Evolutionary conservation across 2,329 filamentous ascomycete genomes (phyloP).

Genomic region (Diaporthe velutina): DNA sequence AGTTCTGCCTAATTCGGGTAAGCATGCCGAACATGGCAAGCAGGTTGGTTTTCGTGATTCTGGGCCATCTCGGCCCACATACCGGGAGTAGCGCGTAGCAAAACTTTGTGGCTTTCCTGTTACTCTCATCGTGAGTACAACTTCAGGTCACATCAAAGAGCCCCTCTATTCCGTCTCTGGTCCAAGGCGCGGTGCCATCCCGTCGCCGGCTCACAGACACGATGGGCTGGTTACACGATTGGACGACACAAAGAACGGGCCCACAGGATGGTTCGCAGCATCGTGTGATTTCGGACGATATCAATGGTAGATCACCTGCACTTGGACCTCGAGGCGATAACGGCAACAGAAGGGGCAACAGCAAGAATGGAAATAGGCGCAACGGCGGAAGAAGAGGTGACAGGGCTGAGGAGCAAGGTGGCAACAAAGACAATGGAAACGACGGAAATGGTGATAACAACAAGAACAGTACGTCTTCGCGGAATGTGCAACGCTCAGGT

Average conservation of each 20-base stretch:
- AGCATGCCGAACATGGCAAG: constrained; percentile 3
- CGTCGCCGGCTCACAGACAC: neutral
- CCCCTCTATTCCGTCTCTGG: neutral
- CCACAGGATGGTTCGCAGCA: neutral
- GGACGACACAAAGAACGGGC: neutral
- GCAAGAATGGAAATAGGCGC: neutral
- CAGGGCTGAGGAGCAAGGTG: neutral
- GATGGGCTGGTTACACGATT: constrained; percentile 5
- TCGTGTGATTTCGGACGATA: neutral
- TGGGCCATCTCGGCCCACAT: neutral
- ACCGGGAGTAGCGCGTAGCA: neutral
- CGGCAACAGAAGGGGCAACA: neutral
- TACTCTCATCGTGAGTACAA: neutral
- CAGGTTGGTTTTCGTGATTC: neutral
- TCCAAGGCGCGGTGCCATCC: neutral
- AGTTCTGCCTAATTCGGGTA: constrained; percentile 1
- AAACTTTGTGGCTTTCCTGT: neutral
- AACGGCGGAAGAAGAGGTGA: neutral
- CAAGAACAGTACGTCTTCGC: neutral
- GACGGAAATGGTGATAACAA: neutral
- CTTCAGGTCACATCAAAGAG: neutral
- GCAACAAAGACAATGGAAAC: neutral
- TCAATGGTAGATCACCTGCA: neutral
- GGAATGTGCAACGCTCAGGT: too few relatives aligned
- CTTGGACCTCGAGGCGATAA: neutral